phyloP scores from a whole-genome alignment of 2,329 filamentous ascomycete species.

The Clonostachys rosea region DNA sequence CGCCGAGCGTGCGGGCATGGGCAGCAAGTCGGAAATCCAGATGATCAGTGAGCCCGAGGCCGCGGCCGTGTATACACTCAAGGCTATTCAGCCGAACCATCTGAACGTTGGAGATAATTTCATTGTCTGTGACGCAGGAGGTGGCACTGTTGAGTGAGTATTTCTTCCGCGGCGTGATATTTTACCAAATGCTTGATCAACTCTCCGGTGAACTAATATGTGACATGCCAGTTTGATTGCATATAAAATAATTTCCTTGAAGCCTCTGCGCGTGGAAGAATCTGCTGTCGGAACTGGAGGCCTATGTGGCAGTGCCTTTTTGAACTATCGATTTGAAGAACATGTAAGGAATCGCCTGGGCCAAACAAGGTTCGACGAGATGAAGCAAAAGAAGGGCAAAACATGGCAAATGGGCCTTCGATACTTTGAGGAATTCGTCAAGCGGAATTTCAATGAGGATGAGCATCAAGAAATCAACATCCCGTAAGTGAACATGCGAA shows the following conservation, averaged over 20 bases:
- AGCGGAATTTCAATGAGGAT: slow-evolving; percentile 77
- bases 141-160: slow-evolving; percentile 63
- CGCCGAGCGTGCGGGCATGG: slow-evolving; percentile 76
- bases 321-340: slow-evolving; percentile 79
- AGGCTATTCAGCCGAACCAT: slow-evolving; percentile 73
- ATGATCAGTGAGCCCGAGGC: slow-evolving; percentile 81
- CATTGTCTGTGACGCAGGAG: slow-evolving; percentile 58
- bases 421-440: slow-evolving; percentile 83
- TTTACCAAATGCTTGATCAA: too few relatives aligned
- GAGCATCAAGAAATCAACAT: slow-evolving; percentile 75
- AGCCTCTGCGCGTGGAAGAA: slow-evolving; percentile 70
- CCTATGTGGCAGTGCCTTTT: slow-evolving; percentile 71
- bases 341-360: slow-evolving; percentile 67
- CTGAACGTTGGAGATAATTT: slow-evolving; percentile 64
- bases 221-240: slow-evolving; percentile 56
- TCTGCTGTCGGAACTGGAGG: slow-evolving; percentile 76
- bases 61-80: slow-evolving; percentile 74
- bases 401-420: slow-evolving; percentile 76
- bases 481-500: slow-evolving; percentile 41
- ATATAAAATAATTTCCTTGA: slow-evolving; percentile 72
- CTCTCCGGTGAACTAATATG: too few relatives aligned
- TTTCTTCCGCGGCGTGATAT: background rate
- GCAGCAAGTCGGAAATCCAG: slow-evolving; percentile 62
- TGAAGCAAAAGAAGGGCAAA: slow-evolving; percentile 73
- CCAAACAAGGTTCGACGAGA: slow-evolving; percentile 61